Evolutionary conservation across 169 alveolate species (phyloP).

Genomic region (Eimeria zaria): DNA sequence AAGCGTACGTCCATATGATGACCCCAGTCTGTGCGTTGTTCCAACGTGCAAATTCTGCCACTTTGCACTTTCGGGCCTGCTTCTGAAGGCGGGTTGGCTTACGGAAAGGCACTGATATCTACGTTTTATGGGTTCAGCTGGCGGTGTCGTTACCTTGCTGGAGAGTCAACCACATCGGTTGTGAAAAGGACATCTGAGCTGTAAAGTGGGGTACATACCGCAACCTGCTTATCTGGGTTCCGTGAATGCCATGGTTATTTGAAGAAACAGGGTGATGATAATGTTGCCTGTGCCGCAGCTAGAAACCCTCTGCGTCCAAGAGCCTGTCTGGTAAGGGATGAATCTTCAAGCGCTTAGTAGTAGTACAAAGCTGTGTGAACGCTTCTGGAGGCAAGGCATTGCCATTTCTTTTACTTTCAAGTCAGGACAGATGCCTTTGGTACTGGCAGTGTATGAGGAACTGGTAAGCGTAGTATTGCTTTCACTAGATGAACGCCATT

Average conservation of each 20-base stretch:
- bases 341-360: background rate
- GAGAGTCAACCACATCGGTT: background rate
- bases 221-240: background rate
- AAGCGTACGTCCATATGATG: background rate
- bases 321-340: no score
- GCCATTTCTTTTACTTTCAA: background rate
- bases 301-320: no score
- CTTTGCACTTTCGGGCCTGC: background rate
- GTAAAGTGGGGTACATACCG: background rate
- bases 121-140: background rate
- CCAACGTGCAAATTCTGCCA: background rate
- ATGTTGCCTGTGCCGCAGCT: no score
- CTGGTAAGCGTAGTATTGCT: background rate
- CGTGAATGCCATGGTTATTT: background rate
- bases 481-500: background rate
- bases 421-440: background rate
- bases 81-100: background rate
- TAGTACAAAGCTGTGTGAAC: background rate
- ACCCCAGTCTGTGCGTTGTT: background rate
- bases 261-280: background rate
- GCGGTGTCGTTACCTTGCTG: background rate
- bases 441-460: background rate
- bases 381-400: background rate
- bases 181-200: background rate
- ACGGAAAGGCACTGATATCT: background rate